Percentiles rank a stretch among this genome's conserved stretches.
These are phyloP conservation scores for Prunus campanulata DNA, from an alignment of 306 rosid genomes.

Conservation along the genomic window DNA sequence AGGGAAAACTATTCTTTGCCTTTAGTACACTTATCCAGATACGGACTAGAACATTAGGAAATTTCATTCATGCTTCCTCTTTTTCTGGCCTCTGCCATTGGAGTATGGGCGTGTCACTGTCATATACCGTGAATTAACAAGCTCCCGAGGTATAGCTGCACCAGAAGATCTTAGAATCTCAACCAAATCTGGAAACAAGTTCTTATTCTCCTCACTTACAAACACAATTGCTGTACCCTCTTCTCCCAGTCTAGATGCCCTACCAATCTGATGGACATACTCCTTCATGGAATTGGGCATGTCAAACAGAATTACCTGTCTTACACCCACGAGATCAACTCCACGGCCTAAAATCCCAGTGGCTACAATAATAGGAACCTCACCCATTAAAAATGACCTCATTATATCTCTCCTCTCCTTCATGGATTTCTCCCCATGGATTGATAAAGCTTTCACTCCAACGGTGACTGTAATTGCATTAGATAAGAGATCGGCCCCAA, in stretches of 20 bases:
- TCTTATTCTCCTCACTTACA: slow-evolving; percentile 66
- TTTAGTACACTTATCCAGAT: not conserved
- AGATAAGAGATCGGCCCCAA: slow-evolving; percentile 82
- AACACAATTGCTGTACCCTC: slow-evolving; percentile 72
- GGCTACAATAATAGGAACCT: slow-evolving; percentile 75
- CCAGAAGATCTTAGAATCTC: slow-evolving; percentile 59
- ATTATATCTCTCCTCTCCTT: slow-evolving; percentile 79
- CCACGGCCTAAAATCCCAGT: slow-evolving; percentile 89
- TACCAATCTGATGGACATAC: slow-evolving; percentile 83
- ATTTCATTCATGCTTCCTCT: slow-evolving; percentile 31
- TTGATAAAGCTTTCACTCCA: slow-evolving; percentile 60
- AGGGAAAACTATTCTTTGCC: not conserved
- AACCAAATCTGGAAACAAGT: slow-evolving; percentile 54
- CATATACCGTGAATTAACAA: slow-evolving; percentile 45
- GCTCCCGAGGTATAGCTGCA: slow-evolving; percentile 72
- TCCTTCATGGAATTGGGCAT: slow-evolving; percentile 78
- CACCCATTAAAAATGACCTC: slow-evolving; percentile 61
- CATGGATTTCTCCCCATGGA: slow-evolving; percentile 87
- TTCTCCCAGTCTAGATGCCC: slow-evolving; percentile 89
- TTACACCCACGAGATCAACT: slow-evolving; percentile 69
- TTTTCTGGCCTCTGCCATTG: slow-evolving; percentile 37
- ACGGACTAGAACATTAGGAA: not conserved
- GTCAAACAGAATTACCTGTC: slow-evolving; percentile 80
- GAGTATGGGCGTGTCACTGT: slow-evolving; percentile 24
- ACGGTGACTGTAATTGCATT: slow-evolving; percentile 67